Evolutionary conservation across 306 rosid species (phyloP), one percentile per base, ranked within the genome.

Genomic region (Quercus glauca): DNA sequence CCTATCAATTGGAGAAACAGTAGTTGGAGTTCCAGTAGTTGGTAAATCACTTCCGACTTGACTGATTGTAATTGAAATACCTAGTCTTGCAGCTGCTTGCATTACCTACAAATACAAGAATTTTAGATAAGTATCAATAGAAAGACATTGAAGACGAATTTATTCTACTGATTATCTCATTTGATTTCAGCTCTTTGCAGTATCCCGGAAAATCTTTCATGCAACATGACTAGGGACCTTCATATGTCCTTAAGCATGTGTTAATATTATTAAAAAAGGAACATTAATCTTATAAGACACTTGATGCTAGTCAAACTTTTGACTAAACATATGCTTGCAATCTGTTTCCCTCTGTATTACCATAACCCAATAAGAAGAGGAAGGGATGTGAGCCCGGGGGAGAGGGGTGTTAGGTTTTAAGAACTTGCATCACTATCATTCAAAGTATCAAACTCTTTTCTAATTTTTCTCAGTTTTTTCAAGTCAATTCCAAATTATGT

Each of bases 1-100:
- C 85, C 91, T 82, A 74, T 91, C 97, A 53, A 76, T 80, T 58
- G 92, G 79, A 74, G 95, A 89, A 75, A 82, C 71, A 13, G 89
- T 67, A 55, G 94, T 78, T 31, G 86, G 76, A 88, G 84, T 78
- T 84, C 90, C 92, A 60, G 81, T 67, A 78, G 97, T 73, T 6
- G 86, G 79, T 59, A 76, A 59, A 69, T 91, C 97, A 61, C 81
- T 86, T 68, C 98, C 99, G 41, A 95, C 83, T 88, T 84, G 94
- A 86, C 83, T 87, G 76, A 95, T 72, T 80, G 90, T 84, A 68
- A 95, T 82, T 74, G 95, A 84, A 80, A 95, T 79, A 52, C 98
- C 99, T 59, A 92, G 92, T 83, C 84, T 91, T 21, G 91, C 89
- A 79, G 99, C 96, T 77, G 90, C 79, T 87, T 90, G 90, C 92